Conservation (phyloP, 345 rosid species). For the Gossypium mustelinum region DNA sequence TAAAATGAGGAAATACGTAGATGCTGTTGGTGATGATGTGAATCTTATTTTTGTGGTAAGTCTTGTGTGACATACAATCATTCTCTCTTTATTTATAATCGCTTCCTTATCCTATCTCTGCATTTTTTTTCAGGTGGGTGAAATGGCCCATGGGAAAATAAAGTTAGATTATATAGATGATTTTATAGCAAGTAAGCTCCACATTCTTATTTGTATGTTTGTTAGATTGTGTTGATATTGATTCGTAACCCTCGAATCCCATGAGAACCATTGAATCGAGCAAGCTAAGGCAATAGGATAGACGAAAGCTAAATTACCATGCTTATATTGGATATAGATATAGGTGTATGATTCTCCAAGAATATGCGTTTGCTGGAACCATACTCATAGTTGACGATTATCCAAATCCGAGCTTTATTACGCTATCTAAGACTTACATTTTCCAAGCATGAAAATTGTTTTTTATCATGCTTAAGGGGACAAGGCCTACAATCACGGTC, state of each 20-base stretch:
- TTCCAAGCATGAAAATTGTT: background rate
- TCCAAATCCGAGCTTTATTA: background rate
- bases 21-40: conserved; percentile 41
- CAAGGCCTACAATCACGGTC: background rate
- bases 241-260: background rate
- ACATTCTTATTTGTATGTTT: background rate
- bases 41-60: conserved; percentile 90
- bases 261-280: background rate
- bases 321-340: background rate
- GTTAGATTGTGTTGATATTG: background rate
- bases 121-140: conserved; percentile 59
- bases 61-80: conserved; percentile 8
- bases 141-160: conserved; percentile 88
- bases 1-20: conserved; percentile 55
- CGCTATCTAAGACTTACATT: background rate
- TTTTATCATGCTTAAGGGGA: background rate
- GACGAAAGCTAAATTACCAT: background rate
- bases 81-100: background rate
- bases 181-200: conserved; percentile 51
- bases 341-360: too few species aligned
- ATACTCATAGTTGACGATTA: background rate
- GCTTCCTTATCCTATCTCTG: background rate
- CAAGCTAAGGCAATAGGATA: background rate
- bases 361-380: too few species aligned
- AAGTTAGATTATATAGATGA: conserved; percentile 55